Base-by-base conservation (phyloP, 371 early-diverging fungal species). In the Mucor indicus region DNA sequence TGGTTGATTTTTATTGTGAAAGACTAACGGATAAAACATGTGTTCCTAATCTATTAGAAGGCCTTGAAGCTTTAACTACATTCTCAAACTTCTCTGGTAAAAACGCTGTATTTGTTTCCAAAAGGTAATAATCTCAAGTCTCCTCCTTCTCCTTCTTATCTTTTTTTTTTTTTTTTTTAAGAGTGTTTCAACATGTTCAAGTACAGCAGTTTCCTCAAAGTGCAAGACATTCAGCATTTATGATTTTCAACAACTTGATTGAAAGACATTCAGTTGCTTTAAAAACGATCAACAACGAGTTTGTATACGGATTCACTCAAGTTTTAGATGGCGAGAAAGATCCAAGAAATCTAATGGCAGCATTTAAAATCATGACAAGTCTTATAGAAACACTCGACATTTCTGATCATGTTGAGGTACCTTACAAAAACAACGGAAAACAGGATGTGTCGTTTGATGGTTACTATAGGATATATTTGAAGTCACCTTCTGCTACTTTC, bases 241-340 rank as follows among this genome's bases (percentile, higher is more conserved):
- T 55, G 17, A 44, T 83, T 17, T 59, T 81, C 10, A 73, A 69
- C n/a, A 55, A 50, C 31, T 55, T 72, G 39, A 46, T 84, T 19
- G 46, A 64, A 21, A 61, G 47, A 33, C 69, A 74, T 42, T 53
- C 61, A 4, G 22, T 33, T 54, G 67, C 72, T n/a, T 48, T 75
- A 22, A 59, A 40, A 24, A 57, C 75, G 6, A 71, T 77, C 45
- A 72, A 72, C 38, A 62, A 77, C 12, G 85, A 86, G 22, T 92
- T 96, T 70, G 81, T 95, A 3, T 69, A 76, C 46, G 94, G 92
- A 23, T 95, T 90, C 57, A 85, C 92, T 7, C 81, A 88, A 56
- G 72, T 81, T 19, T 81, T 98, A 78, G 98, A 98, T 59, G 96
- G 96, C 20, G 99, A 98, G 62, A 98, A 97, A 72, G 99, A 98